phyloP scores from a whole-genome alignment of 257 asterid genomes.

The Scutellaria minor region DNA sequence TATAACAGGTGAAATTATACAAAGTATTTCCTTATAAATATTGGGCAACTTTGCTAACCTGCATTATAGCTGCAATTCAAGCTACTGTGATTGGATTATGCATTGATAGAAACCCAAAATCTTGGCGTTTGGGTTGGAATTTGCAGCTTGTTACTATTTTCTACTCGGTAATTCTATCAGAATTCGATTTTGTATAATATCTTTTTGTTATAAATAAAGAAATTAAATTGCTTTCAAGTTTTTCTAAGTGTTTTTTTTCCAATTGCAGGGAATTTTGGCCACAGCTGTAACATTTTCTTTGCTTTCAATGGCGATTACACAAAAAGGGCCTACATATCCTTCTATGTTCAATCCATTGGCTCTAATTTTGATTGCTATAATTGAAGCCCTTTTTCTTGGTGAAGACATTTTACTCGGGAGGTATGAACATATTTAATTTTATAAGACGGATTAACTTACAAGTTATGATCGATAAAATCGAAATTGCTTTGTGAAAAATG shows the following conservation, averaged over 20 bases:
- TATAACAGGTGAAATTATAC: slow-evolving; percentile 51
- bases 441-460: neutral
- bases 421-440: slow-evolving; percentile 16
- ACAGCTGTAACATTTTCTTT: slow-evolving; percentile 57
- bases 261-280: slow-evolving; percentile 57
- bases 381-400: slow-evolving; percentile 53
- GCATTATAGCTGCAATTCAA: slow-evolving; percentile 57
- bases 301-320: slow-evolving; percentile 52
- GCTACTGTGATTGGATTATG: slow-evolving; percentile 45
- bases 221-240: too few relatives aligned
- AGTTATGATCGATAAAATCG: neutral
- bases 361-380: slow-evolving; percentile 47
- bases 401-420: slow-evolving; percentile 49
- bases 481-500: neutral
- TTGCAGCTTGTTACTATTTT: slow-evolving; percentile 60
- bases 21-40: slow-evolving; percentile 56
- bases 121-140: slow-evolving; percentile 60
- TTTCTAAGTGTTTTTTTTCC: too few relatives aligned
- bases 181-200: too few relatives aligned
- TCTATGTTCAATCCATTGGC: slow-evolving; percentile 75
- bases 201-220: too few relatives aligned
- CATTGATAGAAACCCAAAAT: slow-evolving; percentile 42
- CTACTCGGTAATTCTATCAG: slow-evolving; percentile 51
- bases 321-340: slow-evolving; percentile 71
- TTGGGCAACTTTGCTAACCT: slow-evolving; percentile 45